Conservation (phyloP, 805 yeast genomes). For the Jamesozyma piceae region DNA sequence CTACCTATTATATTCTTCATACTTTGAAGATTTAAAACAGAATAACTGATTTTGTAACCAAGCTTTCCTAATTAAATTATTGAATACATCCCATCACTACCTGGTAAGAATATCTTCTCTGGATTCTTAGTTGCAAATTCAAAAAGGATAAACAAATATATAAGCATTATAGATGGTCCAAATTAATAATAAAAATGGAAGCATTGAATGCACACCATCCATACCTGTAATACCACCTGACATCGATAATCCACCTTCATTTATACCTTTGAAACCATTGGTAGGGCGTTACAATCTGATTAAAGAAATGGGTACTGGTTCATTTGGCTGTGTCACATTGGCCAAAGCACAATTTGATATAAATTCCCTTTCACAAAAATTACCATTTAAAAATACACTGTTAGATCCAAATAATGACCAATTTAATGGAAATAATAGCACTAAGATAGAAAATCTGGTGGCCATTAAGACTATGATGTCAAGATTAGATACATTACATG, state of each 20-base stretch:
- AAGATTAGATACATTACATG: constrained; percentile 42
- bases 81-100: too few species aligned
- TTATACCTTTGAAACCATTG: constrained; percentile 38
- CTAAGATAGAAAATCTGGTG: constrained; percentile 38
- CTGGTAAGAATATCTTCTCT: too few species aligned
- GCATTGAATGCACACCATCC: not conserved
- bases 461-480: constrained; percentile 78
- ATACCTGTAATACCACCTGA: constrained; percentile 29
- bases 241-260: constrained; percentile 32
- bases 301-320: constrained; percentile 58
- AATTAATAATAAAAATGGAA: not conserved
- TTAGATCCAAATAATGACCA: constrained; percentile 31
- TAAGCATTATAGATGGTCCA: too few species aligned
- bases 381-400: constrained; percentile 34
- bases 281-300: constrained; percentile 40
- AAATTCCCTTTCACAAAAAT: constrained; percentile 4
- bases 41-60: too few species aligned
- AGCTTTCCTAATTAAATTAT: too few species aligned
- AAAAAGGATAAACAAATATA: too few species aligned
- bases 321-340: constrained; percentile 62
- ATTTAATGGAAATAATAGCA: constrained; percentile 26
- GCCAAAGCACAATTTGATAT: constrained; percentile 39
- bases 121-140: too few species aligned
- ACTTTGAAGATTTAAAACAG: too few species aligned
- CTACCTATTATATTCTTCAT: too few species aligned